Evolutionary conservation across 2,329 filamentous ascomycete genomes (phyloP).

Genomic region (Dactylellina haptotyla): DNA sequence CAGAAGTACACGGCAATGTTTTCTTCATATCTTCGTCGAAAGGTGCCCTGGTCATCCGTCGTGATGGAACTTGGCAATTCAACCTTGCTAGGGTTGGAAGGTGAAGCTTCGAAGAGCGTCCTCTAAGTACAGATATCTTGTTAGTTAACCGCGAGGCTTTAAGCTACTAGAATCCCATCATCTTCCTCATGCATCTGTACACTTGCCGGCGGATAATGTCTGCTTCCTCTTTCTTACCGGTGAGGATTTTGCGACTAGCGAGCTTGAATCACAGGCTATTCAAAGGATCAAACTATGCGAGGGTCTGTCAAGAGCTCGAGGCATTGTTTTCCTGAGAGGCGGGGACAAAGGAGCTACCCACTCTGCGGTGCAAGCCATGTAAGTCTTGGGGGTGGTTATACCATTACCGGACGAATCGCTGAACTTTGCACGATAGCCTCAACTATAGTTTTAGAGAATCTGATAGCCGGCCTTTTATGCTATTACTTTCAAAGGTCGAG

Average conservation of each 20-base stretch:
- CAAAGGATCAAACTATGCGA: conserved; percentile 22
- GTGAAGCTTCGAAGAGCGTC: neutral
- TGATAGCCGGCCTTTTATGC: conserved; percentile 11
- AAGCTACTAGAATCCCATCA: conserved; percentile 23
- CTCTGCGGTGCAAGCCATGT: conserved; percentile 6
- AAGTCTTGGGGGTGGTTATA: neutral
- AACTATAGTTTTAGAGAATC: neutral
- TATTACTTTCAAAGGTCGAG: conserved; percentile 17
- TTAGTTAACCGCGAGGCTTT: neutral
- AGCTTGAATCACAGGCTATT: conserved; percentile 11
- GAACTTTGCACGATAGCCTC: conserved; percentile 1
- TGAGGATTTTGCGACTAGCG: conserved; percentile 21
- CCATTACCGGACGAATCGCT: neutral
- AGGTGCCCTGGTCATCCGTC: conserved; percentile 28
- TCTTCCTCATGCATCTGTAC: conserved; percentile 29
- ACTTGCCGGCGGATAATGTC: conserved; percentile 28
- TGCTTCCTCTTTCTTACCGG: conserved; percentile 38
- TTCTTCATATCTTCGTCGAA: conserved; percentile 30
- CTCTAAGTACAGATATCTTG: neutral
- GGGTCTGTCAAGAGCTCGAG: conserved; percentile 16
- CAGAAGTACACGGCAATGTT: conserved; percentile 12
- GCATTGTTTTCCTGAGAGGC: conserved; percentile 20
- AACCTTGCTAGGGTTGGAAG: conserved; percentile 21
- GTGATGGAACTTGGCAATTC: conserved; percentile 23
- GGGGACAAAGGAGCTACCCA: neutral